Conservation (phyloP, 2,329 filamentous ascomycete genomes). For the Incumbomyces delicatus region DNA sequence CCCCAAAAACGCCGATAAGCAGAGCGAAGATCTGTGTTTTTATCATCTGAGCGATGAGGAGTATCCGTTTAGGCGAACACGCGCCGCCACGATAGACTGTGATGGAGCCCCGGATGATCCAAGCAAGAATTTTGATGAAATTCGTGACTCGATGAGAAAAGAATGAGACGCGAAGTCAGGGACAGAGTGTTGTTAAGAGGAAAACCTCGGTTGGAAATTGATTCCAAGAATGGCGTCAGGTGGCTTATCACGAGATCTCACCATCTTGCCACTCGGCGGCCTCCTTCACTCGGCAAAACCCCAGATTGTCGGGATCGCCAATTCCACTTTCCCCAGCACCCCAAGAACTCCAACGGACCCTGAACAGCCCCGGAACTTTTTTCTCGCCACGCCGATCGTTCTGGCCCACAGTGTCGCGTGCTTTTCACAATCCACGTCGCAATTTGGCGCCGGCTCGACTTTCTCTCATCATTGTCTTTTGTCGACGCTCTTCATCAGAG, state of each 20-base stretch:
- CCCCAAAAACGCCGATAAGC: constrained; percentile 1
- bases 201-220: not conserved
- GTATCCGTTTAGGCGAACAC: not conserved
- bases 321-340: constrained; percentile 3
- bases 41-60: constrained; percentile 7
- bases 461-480: no score
- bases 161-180: not conserved
- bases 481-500: no score
- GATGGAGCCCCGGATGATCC: not conserved
- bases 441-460: no score
- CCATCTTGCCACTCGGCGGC: not conserved
- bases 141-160: not conserved
- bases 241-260: constrained; percentile 4
- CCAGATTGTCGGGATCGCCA: not conserved
- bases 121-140: not conserved
- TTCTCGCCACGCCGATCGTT: no score
- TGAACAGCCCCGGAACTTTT: no score
- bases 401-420: no score
- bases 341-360: no score
- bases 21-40: constrained; percentile 1
- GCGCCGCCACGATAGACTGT: not conserved
- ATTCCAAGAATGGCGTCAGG: not conserved
- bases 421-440: no score
- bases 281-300: not conserved
- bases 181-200: not conserved